A percentile compares a stretch with the other conserved stretches of the same genome.
Conservation (phyloP, 2,329 filamentous ascomycete genomes). For the Neophaeococcomyces aloes region DNA sequence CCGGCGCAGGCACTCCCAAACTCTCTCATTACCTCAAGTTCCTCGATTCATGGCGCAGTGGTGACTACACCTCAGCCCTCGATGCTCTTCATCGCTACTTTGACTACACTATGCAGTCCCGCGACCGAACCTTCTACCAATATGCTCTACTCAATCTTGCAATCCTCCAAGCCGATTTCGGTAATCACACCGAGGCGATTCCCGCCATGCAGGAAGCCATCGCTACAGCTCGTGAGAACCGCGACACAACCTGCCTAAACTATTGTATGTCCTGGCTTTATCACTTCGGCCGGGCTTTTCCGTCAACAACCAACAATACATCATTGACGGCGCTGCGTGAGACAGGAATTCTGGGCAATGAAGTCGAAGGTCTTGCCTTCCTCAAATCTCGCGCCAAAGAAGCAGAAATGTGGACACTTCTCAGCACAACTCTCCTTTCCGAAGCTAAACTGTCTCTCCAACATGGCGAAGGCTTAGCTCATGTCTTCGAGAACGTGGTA, state of each 20-base stretch:
- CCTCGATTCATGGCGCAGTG: constrained; percentile 82
- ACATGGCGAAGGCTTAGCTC: constrained; percentile 49
- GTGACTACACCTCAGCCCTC: constrained; percentile 81
- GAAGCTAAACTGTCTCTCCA: constrained; percentile 72
- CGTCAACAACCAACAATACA: constrained; percentile 32
- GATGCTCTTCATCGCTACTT: constrained; percentile 91
- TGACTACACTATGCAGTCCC: constrained; percentile 84
- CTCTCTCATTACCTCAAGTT: constrained; percentile 46
- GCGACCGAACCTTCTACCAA: constrained; percentile 79
- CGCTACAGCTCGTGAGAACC: constrained; percentile 84
- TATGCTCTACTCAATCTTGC: constrained; percentile 90
- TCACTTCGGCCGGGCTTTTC: constrained; percentile 80
- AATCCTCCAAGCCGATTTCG: constrained; percentile 89
- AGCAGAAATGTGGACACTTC: constrained; percentile 70
- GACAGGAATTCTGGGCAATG: constrained; percentile 62
- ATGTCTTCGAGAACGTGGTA: constrained; percentile 66
- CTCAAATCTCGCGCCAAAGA: constrained; percentile 80
- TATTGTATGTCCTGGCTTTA: constrained; percentile 94
- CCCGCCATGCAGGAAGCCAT: constrained; percentile 91
- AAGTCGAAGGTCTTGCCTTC: constrained; percentile 72
- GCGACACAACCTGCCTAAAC: constrained; percentile 84
- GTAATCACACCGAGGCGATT: constrained; percentile 80
- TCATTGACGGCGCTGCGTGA: constrained; percentile 61
- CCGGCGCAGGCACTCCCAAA: constrained; percentile 17
- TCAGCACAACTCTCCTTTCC: constrained; percentile 72